phyloP scores from a whole-genome alignment of 805 yeast genomes.

The Deakozyma indianensis region DNA sequence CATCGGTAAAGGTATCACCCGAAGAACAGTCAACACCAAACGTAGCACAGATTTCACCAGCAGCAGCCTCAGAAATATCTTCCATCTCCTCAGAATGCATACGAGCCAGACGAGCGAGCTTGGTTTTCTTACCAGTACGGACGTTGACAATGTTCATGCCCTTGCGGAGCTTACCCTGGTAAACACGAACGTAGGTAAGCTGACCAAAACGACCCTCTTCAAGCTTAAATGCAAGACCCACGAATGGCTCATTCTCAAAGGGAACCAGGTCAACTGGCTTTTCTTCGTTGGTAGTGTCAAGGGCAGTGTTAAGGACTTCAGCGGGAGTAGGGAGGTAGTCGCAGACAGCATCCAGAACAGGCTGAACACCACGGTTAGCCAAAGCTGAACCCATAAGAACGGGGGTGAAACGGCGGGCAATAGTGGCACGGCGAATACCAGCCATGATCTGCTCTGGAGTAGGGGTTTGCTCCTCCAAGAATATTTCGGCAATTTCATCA shows the following conservation, averaged over 20 bases:
- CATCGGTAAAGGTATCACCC: constrained; percentile 94
- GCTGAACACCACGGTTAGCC: constrained; percentile 92
- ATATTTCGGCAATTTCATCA: constrained; percentile 91
- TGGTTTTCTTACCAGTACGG: constrained; percentile 84
- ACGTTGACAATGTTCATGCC: constrained; percentile 82
- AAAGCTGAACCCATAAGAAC: constrained; percentile 99
- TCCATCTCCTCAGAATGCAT: constrained; percentile 99
- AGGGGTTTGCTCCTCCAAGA: constrained; percentile 82
- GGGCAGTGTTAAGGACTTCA: constrained; percentile 80
- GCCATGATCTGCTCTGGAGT: constrained; percentile 65
- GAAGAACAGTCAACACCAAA: constrained; percentile 98
- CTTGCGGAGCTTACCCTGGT: constrained; percentile 88
- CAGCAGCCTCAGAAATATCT: constrained; percentile 87
- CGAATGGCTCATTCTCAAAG: constrained; percentile 62
- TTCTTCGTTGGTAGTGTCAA: constrained; percentile 53
- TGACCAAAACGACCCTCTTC: constrained; percentile 99
- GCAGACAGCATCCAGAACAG: constrained; percentile 88
- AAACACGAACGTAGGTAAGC: constrained; percentile 89
- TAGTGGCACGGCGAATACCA: constrained; percentile 91
- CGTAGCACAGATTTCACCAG: constrained; percentile 99
- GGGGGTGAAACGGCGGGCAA: constrained; percentile 94
- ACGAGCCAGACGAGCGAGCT: constrained; percentile 85
- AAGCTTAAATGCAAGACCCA: constrained; percentile 95
- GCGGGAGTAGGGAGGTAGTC: constrained; percentile 94
- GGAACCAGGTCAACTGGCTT: constrained; percentile 63